phyloP scores from a whole-genome alignment of 257 asterid genomes.

The Nicotiana noctiflora region DNA sequence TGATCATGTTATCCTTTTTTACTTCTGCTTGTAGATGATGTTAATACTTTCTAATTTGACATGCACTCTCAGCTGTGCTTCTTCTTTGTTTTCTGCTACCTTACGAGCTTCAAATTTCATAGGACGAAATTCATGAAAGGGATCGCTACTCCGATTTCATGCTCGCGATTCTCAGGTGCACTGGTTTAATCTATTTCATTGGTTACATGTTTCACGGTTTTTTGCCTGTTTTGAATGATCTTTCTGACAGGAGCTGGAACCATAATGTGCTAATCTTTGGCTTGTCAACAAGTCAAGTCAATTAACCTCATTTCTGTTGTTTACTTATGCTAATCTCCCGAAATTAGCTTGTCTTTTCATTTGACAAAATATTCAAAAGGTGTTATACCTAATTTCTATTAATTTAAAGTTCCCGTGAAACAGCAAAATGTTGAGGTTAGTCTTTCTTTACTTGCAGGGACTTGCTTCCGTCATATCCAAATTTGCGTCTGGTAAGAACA shows the following conservation, averaged over 20 bases:
- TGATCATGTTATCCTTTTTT: background rate
- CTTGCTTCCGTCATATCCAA: slow-evolving; percentile 76
- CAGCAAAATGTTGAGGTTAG: background rate
- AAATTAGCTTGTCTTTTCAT: background rate
- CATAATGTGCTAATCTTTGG: slow-evolving; percentile 2
- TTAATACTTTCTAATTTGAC: background rate
- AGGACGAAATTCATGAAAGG: slow-evolving; percentile 99
- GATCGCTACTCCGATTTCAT: slow-evolving; percentile 93
- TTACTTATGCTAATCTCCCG: background rate
- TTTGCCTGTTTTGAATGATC: background rate
- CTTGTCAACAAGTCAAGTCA: background rate
- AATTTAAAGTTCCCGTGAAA: background rate
- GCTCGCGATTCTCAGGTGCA: slow-evolving; percentile 92
- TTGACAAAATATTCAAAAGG: background rate
- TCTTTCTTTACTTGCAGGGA: slow-evolving; percentile 50
- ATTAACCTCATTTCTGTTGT: slow-evolving; percentile 1
- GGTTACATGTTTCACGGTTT: background rate
- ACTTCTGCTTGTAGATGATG: slow-evolving; percentile 2
- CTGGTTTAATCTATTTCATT: slow-evolving; percentile 14
- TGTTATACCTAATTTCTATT: background rate
- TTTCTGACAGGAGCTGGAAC: background rate
- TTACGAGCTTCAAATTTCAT: slow-evolving; percentile 18
- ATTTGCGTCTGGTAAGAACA: slow-evolving; percentile 73
- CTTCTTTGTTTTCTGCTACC: background rate
- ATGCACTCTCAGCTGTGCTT: background rate